A percentile compares a stretch with the other conserved stretches of the same genome.
Evolutionary conservation across 2,329 filamentous ascomycete species (phyloP).

Genomic region (Herpotrichia juniperi): DNA sequence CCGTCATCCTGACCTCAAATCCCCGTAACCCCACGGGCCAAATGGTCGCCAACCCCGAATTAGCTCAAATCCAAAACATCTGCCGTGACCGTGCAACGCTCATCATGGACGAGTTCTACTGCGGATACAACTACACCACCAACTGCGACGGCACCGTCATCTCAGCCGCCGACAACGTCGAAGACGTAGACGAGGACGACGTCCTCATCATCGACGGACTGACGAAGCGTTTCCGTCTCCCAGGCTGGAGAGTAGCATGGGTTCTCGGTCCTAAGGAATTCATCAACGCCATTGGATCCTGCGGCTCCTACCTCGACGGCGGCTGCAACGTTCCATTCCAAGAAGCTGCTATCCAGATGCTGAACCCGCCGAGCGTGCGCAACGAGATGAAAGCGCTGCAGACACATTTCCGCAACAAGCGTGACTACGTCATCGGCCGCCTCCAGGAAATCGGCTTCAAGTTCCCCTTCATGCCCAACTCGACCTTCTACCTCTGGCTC

Average conservation of each 20-base stretch:
- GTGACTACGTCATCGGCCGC: constrained; percentile 84
- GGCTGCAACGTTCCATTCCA: constrained; percentile 96
- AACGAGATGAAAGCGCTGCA: constrained; percentile 90
- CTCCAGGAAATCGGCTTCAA: constrained; percentile 86
- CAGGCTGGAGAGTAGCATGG: constrained; percentile 97
- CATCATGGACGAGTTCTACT: constrained; percentile 96
- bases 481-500: constrained; percentile 92
- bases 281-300: constrained; percentile 89
- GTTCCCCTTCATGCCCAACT: constrained; percentile 79
- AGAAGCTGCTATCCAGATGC: constrained; percentile 89
- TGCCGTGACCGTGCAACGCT: constrained; percentile 89
- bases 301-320: constrained; percentile 92
- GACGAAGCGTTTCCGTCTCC: constrained; percentile 95
- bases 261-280: constrained; percentile 96
- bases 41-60: constrained; percentile 82
- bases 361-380: constrained; percentile 82
- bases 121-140: constrained; percentile 88
- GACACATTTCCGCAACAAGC: constrained; percentile 87
- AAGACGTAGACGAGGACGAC: constrained; percentile 79
- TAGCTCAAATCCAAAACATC: constrained; percentile 90
- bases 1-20: constrained; percentile 91
- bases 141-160: constrained; percentile 90
- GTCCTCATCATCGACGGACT: constrained; percentile 94
- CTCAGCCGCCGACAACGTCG: constrained; percentile 85
- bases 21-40: constrained; percentile 93